These are phyloP conservation scores for Panicum hallii DNA, from an alignment of 202 grass and related monocot genomes.

Conservation along the genomic window DNA sequence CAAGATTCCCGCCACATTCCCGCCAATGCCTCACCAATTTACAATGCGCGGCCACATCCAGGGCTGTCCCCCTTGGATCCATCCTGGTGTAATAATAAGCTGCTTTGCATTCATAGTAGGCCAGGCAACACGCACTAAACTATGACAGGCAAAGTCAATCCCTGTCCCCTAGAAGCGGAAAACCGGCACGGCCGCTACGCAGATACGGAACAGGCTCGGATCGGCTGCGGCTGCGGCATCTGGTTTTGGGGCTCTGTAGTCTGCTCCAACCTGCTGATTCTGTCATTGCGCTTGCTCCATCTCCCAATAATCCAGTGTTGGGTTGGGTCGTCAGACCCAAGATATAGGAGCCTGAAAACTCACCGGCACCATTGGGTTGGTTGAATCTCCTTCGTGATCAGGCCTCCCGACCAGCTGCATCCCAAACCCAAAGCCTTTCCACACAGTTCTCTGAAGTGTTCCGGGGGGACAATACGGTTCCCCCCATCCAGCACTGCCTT, in stretches of 20 bases:
- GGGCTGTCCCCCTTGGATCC: slow-evolving; percentile 36
- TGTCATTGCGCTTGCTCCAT: background rate
- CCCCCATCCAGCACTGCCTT: background rate
- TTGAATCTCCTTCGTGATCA: background rate
- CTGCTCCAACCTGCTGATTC: background rate
- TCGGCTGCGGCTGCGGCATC: background rate
- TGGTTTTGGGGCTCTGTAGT: background rate
- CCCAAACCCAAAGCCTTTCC: background rate
- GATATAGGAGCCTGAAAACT: background rate
- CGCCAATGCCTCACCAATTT: slow-evolving; percentile 29
- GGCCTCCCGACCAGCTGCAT: background rate
- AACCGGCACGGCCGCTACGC: slow-evolving; percentile 15
- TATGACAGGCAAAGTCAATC: slow-evolving; percentile 43
- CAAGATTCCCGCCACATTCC: slow-evolving; percentile 42
- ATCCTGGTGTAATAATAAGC: slow-evolving; percentile 19
- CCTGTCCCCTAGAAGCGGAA: slow-evolving; percentile 36
- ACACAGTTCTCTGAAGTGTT: background rate
- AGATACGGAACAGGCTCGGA: slow-evolving; percentile 16
- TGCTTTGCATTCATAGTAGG: slow-evolving; percentile 10
- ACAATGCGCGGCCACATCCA: slow-evolving; percentile 24
- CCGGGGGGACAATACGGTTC: slow-evolving; percentile 10
- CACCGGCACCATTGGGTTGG: background rate
- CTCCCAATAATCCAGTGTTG: background rate
- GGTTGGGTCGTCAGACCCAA: background rate
- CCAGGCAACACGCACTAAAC: slow-evolving; percentile 14